These are phyloP conservation scores for Theobroma grandiflorum DNA, from an alignment of 441 rosid species.

Conservation along the genomic window DNA sequence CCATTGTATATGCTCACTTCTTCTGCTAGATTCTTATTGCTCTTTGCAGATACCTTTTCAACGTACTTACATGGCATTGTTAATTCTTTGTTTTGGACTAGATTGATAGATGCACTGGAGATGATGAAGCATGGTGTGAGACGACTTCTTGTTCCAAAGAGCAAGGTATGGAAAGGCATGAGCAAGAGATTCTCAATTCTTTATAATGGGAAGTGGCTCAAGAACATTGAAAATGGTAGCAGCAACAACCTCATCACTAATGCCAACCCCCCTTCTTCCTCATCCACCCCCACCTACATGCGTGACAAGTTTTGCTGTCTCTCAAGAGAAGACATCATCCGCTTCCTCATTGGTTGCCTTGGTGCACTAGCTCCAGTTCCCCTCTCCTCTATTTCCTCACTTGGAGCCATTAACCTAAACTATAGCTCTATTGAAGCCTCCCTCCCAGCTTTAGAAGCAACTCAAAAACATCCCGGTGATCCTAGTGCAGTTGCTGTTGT, in stretches of 20 bases:
- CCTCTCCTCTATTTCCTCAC: slow-evolving; percentile 72
- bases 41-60: not conserved
- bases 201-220: slow-evolving; percentile 93
- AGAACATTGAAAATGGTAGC: slow-evolving; percentile 70
- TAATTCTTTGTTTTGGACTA: slow-evolving; percentile 38
- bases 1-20: not conserved
- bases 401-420: slow-evolving; percentile 72
- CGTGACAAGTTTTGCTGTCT: slow-evolving; percentile 89
- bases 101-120: slow-evolving; percentile 93
- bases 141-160: slow-evolving; percentile 84
- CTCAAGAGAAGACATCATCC: slow-evolving; percentile 89
- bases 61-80: slow-evolving; percentile 17
- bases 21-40: not conserved
- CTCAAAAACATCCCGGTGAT: slow-evolving; percentile 55
- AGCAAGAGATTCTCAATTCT: slow-evolving; percentile 93
- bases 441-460: slow-evolving; percentile 70
- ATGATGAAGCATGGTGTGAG: slow-evolving; percentile 98
- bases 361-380: slow-evolving; percentile 98
- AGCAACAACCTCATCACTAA: slow-evolving; percentile 46
- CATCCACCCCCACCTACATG: slow-evolving; percentile 51
- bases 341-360: slow-evolving; percentile 92
- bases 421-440: slow-evolving; percentile 70
- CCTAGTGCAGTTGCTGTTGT: slow-evolving; percentile 83
- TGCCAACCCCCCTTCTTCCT: slow-evolving; percentile 59
- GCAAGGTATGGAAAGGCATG: slow-evolving; percentile 86